phyloP scores from a whole-genome alignment of 768 basidiomycete genomes.

The Suillus hirtellus region DNA sequence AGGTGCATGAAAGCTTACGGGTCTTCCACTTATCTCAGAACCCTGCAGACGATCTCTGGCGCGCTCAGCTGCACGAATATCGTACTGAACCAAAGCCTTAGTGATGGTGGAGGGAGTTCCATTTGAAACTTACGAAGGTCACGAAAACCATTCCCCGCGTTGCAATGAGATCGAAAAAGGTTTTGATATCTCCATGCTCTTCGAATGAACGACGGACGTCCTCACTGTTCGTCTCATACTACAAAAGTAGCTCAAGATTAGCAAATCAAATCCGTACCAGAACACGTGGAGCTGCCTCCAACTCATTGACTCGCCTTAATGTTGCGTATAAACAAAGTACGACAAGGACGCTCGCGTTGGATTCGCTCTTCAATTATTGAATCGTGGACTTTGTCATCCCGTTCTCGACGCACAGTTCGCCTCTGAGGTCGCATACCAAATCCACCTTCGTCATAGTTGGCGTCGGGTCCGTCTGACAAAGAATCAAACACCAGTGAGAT shows the following conservation, averaged over 20 bases:
- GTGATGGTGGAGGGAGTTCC: conserved; percentile 1
- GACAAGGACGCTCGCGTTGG: conserved; percentile 90
- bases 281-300: conserved; percentile 14
- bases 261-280: conserved; percentile 11
- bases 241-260: conserved; percentile 23
- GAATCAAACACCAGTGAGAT: conserved; percentile 40
- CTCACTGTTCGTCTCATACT: conserved; percentile 90
- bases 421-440: conserved; percentile 40
- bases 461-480: conserved; percentile 65
- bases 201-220: conserved; percentile 86
- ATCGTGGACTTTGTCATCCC: conserved; percentile 88
- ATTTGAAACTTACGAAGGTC: conserved; percentile 78
- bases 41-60: conserved; percentile 91
- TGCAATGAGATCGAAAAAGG: conserved; percentile 92
- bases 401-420: conserved; percentile 66
- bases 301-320: conserved; percentile 79
- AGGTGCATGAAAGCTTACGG: conserved; percentile 57
- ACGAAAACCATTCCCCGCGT: conserved; percentile 99
- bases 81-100: conserved; percentile 60
- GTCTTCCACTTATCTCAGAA: conserved; percentile 82
- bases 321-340: conserved; percentile 96
- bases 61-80: conserved; percentile 88
- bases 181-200: conserved; percentile 94
- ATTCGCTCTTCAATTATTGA: conserved; percentile 93
- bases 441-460: conserved; percentile 56